Base-by-base conservation (phyloP, 2,329 filamentous ascomycete genomes). In the Aspergillus sojae region DNA sequence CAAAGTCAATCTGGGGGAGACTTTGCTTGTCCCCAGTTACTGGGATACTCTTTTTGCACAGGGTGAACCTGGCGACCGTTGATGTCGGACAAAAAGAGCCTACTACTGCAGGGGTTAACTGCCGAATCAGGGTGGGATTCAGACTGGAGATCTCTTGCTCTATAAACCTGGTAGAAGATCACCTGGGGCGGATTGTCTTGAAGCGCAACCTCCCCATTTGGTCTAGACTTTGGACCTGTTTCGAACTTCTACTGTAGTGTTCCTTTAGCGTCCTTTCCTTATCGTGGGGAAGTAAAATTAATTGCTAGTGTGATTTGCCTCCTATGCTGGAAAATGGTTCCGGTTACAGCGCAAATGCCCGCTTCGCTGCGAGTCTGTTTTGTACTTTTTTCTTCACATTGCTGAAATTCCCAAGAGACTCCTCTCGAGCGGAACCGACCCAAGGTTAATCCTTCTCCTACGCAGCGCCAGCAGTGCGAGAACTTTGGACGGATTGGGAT, bases 281-380 rank as follows among this genome's bases (percentile, higher is more conserved):
- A n/a, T 32, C 28, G 48, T 52, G 19, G 28, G 28, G 48, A 52
- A n/a, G 28, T 32, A 32, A 52, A 52, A n/a, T n/a, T 2, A n/a
- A 36, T 28, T 16, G 34, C 23, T 12, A 4, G 14, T 50, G 4
- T 50, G 19, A 52, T 32, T 52, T 14, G 48, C 43, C 53, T 48
- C 30, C 28, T 10, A 28, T n/a, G 46, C 60, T 54, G 55, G 60
- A 62, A 57, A 62, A 58, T 58, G 54, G 23, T 58, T 58, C 60
- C 60, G 41, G 53, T 19, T 19, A 14, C 46, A 32, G n/a, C 30
- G 32, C 23, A 32, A 52, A 52, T 52, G 46, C 30, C 23, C 43
- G 21, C 26, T 19, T 50, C 16, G 6, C 26, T 39, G 10, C n/a
- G n/a, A 21, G 23, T 34, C 21, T 36, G 21, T 34, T 58, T 11